Evolutionary conservation across 1,139 yeast species (phyloP).

Genomic region (Scheffersomyces quercinus): DNA sequence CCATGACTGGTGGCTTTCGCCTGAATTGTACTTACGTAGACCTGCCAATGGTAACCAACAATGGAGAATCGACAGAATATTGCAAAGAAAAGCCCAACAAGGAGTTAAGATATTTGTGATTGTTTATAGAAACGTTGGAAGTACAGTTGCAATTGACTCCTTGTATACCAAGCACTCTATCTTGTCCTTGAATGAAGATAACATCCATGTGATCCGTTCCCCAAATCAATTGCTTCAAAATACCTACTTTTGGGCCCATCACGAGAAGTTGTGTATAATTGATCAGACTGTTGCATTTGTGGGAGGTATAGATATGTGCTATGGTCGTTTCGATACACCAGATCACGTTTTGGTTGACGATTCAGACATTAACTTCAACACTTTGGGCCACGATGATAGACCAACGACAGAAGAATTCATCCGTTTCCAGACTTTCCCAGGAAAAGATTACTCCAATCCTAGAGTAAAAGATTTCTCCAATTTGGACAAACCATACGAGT

Average conservation of each 20-base stretch:
- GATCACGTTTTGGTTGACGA: conserved; percentile 92
- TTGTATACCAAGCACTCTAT: conserved; percentile 92
- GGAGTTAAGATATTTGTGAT: conserved; percentile 94
- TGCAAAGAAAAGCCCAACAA: conserved; percentile 87
- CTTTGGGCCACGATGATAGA: conserved; percentile 29
- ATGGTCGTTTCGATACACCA: conserved; percentile 94
- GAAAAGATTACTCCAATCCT: conserved; percentile 97
- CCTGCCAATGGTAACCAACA: conserved; percentile 96
- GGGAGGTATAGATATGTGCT: conserved; percentile 96
- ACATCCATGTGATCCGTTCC: conserved; percentile 87
- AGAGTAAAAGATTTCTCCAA: conserved; percentile 83
- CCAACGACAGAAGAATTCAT: conserved; percentile 34
- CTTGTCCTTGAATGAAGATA: conserved; percentile 74
- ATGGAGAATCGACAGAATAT: conserved; percentile 85
- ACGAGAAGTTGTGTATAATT: conserved; percentile 84
- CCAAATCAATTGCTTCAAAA: conserved; percentile 95
- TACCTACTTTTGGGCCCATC: conserved; percentile 98
- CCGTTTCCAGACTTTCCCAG: conserved; percentile 81
- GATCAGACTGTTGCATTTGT: conserved; percentile 88
- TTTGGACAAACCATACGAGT: conserved; percentile 84
- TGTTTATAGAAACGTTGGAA: conserved; percentile 92
- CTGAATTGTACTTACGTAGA: conserved; percentile 87
- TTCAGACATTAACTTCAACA: conserved; percentile 40
- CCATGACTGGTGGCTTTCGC: conserved; percentile 99
- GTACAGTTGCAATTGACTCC: conserved; percentile 92